These are phyloP conservation scores for Tolypocladium pustulatum DNA, from an alignment of 2,329 filamentous ascomycete genomes.

Conservation along the genomic window DNA sequence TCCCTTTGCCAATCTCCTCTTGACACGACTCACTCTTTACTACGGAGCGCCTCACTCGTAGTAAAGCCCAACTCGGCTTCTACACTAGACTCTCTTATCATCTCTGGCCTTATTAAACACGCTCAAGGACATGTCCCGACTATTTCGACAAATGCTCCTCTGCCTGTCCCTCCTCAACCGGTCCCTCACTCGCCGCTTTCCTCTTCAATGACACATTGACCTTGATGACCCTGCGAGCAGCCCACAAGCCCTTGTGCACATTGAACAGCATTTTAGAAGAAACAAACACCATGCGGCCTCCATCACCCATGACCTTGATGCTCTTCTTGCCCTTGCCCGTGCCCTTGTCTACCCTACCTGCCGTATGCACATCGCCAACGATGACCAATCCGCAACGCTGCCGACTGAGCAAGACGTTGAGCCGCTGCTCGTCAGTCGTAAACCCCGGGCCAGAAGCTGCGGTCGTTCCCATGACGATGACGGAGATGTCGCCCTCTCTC, in stretches of 20 bases:
- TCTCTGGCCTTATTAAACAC: too few species aligned
- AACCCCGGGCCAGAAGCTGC: conserved; percentile 5
- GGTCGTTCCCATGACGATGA: conserved; percentile 10
- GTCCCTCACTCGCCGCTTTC: not conserved
- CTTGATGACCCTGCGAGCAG: not conserved
- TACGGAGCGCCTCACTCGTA: too few species aligned
- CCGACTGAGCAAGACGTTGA: conserved; percentile 10
- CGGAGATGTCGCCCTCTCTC: conserved; percentile 9
- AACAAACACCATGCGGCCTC: not conserved
- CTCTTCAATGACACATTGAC: not conserved
- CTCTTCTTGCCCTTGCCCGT: not conserved
- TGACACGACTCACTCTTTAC: too few species aligned
- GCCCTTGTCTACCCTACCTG: not conserved
- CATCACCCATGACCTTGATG: not conserved
- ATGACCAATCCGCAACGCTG: conserved; percentile 8
- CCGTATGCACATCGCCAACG: conserved; percentile 9
- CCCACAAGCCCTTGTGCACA: not conserved
- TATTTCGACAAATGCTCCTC: too few species aligned
- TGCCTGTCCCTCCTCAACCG: not conserved
- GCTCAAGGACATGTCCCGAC: too few species aligned
- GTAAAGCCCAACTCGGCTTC: too few species aligned
- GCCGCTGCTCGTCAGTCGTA: conserved; percentile 2
- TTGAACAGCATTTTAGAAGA: not conserved
- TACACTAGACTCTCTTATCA: too few species aligned
- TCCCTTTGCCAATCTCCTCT: too few species aligned